Percentiles rank a stretch among this genome's conserved stretches.
phyloP scores from a whole-genome alignment of 1,284 basidiomycete genomes.

The Tilletiopsis washingtonensis region DNA sequence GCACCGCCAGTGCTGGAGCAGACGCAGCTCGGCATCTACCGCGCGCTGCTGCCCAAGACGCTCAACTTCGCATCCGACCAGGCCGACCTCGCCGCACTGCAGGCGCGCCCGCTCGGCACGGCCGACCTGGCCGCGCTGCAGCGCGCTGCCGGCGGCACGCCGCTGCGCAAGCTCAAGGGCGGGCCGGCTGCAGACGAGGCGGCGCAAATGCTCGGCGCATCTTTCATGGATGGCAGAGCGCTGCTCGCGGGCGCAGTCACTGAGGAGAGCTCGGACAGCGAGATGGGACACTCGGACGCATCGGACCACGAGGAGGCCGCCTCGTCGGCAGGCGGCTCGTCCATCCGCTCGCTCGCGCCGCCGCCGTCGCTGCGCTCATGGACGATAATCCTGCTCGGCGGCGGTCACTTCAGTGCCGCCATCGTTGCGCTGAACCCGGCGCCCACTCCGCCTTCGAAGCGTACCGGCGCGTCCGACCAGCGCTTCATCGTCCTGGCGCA shows the following conservation, averaged over 20 bases:
- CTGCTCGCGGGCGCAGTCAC: conserved; percentile 15
- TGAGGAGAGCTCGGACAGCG: conserved; percentile 3
- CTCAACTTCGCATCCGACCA: not conserved
- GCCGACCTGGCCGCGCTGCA: not conserved
- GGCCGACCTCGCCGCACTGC: not conserved
- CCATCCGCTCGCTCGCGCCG: not conserved
- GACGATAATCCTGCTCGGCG: conserved; percentile 91
- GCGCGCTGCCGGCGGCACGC: not conserved
- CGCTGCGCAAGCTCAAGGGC: conserved; percentile 37
- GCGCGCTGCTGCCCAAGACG: conserved; percentile 59
- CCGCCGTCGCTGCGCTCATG: conserved; percentile 57
- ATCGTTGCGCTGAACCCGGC: conserved; percentile 57
- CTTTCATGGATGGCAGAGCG: conserved; percentile 20
- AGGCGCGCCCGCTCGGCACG: not conserved
- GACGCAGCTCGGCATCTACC: conserved; percentile 85
- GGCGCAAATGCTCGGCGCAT: conserved; percentile 19
- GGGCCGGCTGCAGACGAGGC: conserved; percentile 29
- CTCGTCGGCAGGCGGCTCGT: not conserved
- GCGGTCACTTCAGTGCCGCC: conserved; percentile 93
- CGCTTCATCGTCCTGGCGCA: conserved; percentile 67
- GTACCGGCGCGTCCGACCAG: conserved; percentile 7
- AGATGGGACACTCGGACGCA: conserved; percentile 6
- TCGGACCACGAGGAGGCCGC: conserved; percentile 10
- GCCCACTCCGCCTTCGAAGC: conserved; percentile 13
- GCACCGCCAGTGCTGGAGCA: conserved; percentile 49